Evolutionary conservation across 306 rosid genomes (phyloP), one percentile per base, ranked within the genome.

Genomic region (Pyrus betulifolia): DNA sequence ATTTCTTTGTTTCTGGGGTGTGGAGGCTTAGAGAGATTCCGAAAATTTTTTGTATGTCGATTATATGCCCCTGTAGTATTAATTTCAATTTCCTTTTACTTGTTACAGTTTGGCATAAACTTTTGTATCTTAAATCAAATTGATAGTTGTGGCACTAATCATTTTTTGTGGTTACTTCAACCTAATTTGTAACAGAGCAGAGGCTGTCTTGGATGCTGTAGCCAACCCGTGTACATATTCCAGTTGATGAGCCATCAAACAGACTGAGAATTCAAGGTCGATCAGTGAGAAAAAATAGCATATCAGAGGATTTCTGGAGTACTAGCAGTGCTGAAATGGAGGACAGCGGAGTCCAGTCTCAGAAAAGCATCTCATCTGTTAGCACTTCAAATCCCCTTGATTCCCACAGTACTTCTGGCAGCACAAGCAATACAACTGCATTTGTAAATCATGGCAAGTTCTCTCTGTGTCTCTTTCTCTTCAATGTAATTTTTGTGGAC

Each of bases 101-200:
- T 74, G 67, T 74, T 73, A 22, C 77, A 52, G 64, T 49, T 33
- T 65, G 65, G 14, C 45, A 67, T 58, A 51, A 52, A 27, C 9
- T 46, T 23, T 60, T 61, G 33, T 15, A 70, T 25, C 72, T 27
- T 31, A 51, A 61, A 64, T 55, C 45, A 33, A 70, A 80, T 79
- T 79, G 70, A 42, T 80, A 69, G 40, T 44, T 33, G 67, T 55
- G 62, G 88, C 83, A 77, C 61, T 86, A 78, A 89, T 90, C 90
- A 84, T 38, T 88, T 74, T 78, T 68, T 78, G 74, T 76, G 88
- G 84, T 83, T 78, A 62, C 78, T 74, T 74, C 71, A 75, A 90
- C 86, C 90, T 84, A 68, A 83, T 84, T 89, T 90, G 88, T 67
- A 90, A 92, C 96, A 92, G 98, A 86, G 75, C 96, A 95, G 98